Conservation (phyloP, 768 basidiomycete species). For the Pluteus cervinus region DNA sequence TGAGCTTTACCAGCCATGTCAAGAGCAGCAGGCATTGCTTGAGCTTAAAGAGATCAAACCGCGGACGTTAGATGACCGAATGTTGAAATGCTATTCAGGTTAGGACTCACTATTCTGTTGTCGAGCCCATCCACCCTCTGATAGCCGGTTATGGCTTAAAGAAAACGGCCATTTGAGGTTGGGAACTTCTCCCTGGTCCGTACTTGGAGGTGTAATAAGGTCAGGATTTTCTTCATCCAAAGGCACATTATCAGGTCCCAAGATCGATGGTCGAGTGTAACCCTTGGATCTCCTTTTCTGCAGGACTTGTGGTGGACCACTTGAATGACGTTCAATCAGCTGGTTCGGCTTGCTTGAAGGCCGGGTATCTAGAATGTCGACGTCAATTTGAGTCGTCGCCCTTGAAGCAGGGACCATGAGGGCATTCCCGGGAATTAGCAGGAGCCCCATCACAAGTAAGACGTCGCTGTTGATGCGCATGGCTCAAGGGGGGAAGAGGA, state of each 20-base stretch:
- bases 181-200: conserved; percentile 49
- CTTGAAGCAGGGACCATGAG: too few species aligned
- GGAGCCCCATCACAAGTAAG: too few species aligned
- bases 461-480: too few species aligned
- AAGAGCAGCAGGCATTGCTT: conserved; percentile 42
- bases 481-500: too few species aligned
- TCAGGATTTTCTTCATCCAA: conserved; percentile 55
- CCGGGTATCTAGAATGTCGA: too few species aligned
- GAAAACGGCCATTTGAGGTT: conserved; percentile 65
- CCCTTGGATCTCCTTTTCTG: conserved; percentile 38
- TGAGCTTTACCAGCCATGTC: conserved; percentile 24
- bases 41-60: conserved; percentile 22
- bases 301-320: conserved; percentile 9
- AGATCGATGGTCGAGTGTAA: too few species aligned
- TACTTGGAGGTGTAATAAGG: conserved; percentile 51
- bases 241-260: conserved; percentile 54
- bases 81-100: not conserved
- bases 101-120: conserved; percentile 47
- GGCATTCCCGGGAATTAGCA: too few species aligned
- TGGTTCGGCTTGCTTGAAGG: too few species aligned
- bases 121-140: conserved; percentile 62
- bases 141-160: conserved; percentile 53
- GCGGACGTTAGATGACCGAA: not conserved
- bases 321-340: too few species aligned
- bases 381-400: too few species aligned